Base-by-base conservation (phyloP, 2,329 filamentous ascomycete genomes). In the Penicillium sp. region DNA sequence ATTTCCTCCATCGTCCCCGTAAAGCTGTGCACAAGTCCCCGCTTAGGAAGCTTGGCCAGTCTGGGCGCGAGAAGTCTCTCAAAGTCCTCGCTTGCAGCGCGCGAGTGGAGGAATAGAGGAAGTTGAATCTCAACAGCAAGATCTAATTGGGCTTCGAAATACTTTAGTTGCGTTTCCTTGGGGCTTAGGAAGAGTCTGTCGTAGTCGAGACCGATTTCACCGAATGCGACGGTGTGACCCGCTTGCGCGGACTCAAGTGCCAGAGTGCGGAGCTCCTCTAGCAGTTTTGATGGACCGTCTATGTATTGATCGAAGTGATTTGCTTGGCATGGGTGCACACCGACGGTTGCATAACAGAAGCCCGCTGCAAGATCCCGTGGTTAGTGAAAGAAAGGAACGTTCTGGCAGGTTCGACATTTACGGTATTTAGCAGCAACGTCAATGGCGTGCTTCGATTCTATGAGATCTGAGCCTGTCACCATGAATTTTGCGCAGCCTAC, bases 141-240 rank as follows among this genome's bases (percentile, higher is more conserved):
- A 49, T 86, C 80, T 3, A 97, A 80, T 68, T 99, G 93, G 6
- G 81, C 80, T 35, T 84, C 82, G 67, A 99, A 99, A 52, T 89
- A 90, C 64, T 89, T 86, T 27, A 91, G 76, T 70, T 99, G 93
- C 13, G 86, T 80, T 19, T 85, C 83, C 63, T 85, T 88, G 33
- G 85, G 82, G 64, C 88, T 90, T 62, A 91, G 85, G 62, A 89
- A 87, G 30, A 99, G 75, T 2, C 93, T 83, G 72, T 99, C 93
- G 66, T 97, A 99, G 72, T 99, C 93, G 3, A 99, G 84, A 2
- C 93, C 93, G 54, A 99, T 89, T 71, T 99, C 93, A 41, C 93
- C 93, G 67, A 96, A 90, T 6, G 93, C 92, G 6, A 81, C 80
- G 1, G 89, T 84, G 34, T 88, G 78, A 0, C 80, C 79, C 10